Evolutionary conservation across 1,139 yeast species (phyloP).

Genomic region (Hemisphaericaspora subhashii): DNA sequence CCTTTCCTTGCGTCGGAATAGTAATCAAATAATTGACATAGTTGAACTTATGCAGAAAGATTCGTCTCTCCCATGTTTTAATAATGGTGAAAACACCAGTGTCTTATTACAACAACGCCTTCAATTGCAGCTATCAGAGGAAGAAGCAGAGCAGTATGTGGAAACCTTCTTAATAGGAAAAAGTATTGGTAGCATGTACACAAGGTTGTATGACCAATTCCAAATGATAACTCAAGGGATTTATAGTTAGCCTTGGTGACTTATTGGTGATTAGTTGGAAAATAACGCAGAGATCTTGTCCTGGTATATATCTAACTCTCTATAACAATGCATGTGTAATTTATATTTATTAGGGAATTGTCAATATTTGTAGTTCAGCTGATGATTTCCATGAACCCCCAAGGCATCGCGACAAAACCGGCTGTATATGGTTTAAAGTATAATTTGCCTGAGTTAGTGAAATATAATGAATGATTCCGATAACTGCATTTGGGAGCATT

Average conservation of each 20-base stretch:
- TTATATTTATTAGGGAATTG: neutral
- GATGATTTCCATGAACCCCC: no score
- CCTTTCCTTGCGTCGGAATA: constrained; percentile 64
- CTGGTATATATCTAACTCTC: no score
- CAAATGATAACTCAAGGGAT: constrained; percentile 94
- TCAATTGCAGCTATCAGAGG: constrained; percentile 71
- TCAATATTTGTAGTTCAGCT: no score
- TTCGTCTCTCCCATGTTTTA: constrained; percentile 86
- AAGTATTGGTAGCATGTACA: constrained; percentile 85
- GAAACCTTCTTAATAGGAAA: constrained; percentile 68
- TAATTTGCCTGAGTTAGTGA: no score
- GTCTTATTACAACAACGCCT: constrained; percentile 75
- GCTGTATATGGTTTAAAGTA: no score
- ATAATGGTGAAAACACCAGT: constrained; percentile 81
- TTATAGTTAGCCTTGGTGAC: constrained; percentile 51
- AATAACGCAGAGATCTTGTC: no score
- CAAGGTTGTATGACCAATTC: constrained; percentile 90
- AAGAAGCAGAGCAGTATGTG: constrained; percentile 76
- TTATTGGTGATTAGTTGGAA: no score
- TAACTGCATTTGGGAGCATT: no score
- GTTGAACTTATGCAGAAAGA: constrained; percentile 94
- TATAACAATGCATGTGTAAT: no score
- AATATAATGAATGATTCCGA: no score
- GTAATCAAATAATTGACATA: constrained; percentile 71
- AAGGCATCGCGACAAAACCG: no score